Base-by-base conservation (phyloP, 768 basidiomycete species). In the Hydnomerulius pinastri region DNA sequence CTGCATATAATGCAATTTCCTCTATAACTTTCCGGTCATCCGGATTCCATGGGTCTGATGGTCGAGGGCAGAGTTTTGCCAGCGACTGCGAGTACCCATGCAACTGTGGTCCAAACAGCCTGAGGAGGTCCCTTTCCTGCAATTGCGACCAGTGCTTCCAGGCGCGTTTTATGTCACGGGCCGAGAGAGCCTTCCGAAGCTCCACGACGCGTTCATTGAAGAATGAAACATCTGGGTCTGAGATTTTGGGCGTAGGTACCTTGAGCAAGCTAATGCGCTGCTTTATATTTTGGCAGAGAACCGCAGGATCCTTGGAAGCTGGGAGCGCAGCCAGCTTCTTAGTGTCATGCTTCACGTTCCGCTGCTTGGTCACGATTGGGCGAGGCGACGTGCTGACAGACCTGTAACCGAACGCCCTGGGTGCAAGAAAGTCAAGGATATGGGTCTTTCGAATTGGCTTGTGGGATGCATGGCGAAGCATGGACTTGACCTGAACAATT, bases 1-100 rank as follows among this genome's bases (percentile, higher is more conserved):
- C 81, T 6, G 77, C 70, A 30, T 71, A 61, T 18, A 86, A 43
- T 6, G 82, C 79, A 41, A 87, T 75, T 46, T 76, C 70, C 54
- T 77, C 72, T 4, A 78, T 63, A 3, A 63, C 55, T 18, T 59
- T 58, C 52, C 58, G 62, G 18, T 72, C 58, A 18, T 51, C 46
- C 10, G 66, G 57, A 30, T 69, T 59, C 64, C 71, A 67, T 13
- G 44, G 30, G 27, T 57, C 36, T 15, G 49, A 17, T 35, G 42
- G 39, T 21, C 32, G 55, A 32, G 58, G 64, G 67, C 62, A 63
- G 56, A 71, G 48, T 1, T 57, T 48, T 13, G 60, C 57, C 41
- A 80, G 57, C 30, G 73, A 51, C 33, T 60, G 60, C 5, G 79
- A 77, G 53, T 67, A 77, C 52, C 55, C 58, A 56, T 58, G 68